Conservation (phyloP, 2,329 filamentous ascomycete genomes). For the Fusarium fracticaudum region DNA sequence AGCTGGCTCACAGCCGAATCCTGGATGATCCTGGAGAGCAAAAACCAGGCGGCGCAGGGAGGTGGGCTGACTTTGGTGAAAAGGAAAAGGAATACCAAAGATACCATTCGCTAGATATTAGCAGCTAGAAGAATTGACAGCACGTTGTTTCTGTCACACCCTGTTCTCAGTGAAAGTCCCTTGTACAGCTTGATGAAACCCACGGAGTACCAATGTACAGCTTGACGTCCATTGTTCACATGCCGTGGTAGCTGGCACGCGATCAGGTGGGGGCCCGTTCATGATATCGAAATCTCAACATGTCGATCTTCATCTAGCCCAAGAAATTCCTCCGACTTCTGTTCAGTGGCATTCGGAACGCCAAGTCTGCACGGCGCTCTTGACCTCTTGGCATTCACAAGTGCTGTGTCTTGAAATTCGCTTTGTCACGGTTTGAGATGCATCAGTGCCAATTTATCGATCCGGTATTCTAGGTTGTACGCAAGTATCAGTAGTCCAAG, state of each 20-base stretch:
- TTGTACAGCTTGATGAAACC: background rate
- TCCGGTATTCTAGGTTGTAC: background rate
- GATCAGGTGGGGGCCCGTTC: background rate
- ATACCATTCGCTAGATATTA: slow-evolving; percentile 53
- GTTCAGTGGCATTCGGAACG: background rate
- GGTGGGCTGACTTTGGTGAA: slow-evolving; percentile 32
- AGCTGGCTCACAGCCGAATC: slow-evolving; percentile 21
- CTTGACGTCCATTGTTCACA: background rate
- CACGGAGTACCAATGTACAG: background rate
- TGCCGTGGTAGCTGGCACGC: background rate
- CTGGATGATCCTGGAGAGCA: slow-evolving; percentile 30
- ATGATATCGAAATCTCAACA: background rate
- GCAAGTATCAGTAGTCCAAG: background rate
- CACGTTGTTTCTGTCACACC: slow-evolving; percentile 26
- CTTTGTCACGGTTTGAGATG: background rate
- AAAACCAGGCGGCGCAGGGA: slow-evolving; percentile 36
- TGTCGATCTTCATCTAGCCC: slow-evolving; percentile 19
- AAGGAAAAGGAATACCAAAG: slow-evolving; percentile 47
- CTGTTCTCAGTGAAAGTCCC: background rate
- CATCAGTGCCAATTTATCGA: background rate
- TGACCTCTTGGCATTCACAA: slow-evolving; percentile 6
- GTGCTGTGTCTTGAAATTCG: background rate
- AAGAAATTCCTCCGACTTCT: background rate
- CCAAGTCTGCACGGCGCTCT: slow-evolving; percentile 1
- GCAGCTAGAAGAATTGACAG: slow-evolving; percentile 44